Evolutionary conservation across 139 green algal species (phyloP).

Genomic region (Micractinium conductrix): DNA sequence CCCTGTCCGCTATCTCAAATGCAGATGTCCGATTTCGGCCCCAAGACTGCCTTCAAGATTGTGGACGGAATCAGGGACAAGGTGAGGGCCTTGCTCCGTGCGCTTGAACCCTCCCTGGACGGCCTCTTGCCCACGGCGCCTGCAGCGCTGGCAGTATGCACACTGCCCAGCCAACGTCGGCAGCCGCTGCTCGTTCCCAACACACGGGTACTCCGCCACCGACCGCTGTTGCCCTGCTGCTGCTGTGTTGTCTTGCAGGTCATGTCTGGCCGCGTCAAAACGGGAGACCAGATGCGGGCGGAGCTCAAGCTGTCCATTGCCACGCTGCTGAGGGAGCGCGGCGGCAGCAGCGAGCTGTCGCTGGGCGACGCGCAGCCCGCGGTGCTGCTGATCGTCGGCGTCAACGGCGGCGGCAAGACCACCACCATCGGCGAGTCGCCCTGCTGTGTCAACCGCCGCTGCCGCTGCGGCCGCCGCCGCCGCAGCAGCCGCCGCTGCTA

Average conservation of each 20-base stretch:
- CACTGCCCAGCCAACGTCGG: too few relatives aligned
- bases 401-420: conserved; percentile 98
- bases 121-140: too few relatives aligned
- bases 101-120: too few relatives aligned
- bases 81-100: too few relatives aligned
- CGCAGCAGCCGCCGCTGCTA: too few relatives aligned
- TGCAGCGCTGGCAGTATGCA: too few relatives aligned
- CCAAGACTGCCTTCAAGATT: conserved; percentile 85
- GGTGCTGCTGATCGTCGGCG: conserved; percentile 91
- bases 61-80: conserved; percentile 84
- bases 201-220: too few relatives aligned
- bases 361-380: conserved; percentile 55
- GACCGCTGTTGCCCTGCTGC: too few relatives aligned
- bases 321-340: conserved; percentile 42
- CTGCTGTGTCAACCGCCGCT: too few relatives aligned
- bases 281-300: conserved; percentile 38
- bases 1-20: neutral
- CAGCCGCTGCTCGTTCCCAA: too few relatives aligned
- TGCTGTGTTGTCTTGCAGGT: conserved; percentile 43
- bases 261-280: conserved; percentile 72
- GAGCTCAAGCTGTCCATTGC: conserved; percentile 58
- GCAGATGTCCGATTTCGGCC: conserved; percentile 91
- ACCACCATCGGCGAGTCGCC: conserved; percentile 97
- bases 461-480: too few relatives aligned
- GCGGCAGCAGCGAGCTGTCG: conserved; percentile 51